These are phyloP conservation scores for Candida saitoana DNA, from an alignment of 805 yeast species.

Conservation along the genomic window DNA sequence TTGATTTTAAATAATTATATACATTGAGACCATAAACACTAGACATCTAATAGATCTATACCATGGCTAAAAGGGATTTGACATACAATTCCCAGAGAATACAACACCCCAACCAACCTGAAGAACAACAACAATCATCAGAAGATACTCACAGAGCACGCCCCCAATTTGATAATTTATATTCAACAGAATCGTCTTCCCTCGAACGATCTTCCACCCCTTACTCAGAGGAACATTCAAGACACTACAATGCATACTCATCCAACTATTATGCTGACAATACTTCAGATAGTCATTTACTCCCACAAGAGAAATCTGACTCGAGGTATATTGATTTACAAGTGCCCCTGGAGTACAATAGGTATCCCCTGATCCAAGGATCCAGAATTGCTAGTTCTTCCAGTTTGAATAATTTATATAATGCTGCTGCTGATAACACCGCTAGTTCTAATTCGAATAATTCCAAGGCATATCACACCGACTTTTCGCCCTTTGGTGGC, in stretches of 20 bases:
- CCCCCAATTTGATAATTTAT: background rate
- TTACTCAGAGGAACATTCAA: background rate
- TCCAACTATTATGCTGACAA: background rate
- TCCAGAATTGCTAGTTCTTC: constrained; percentile 54
- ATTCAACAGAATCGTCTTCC: constrained; percentile 1
- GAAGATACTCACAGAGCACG: background rate
- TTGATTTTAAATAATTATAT: too few species aligned
- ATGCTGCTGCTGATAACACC: background rate
- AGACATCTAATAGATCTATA: too few species aligned
- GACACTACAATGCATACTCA: background rate
- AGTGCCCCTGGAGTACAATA: constrained; percentile 56
- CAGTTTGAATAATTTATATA: constrained; percentile 12
- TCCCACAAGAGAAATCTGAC: background rate
- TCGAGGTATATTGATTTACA: constrained; percentile 16
- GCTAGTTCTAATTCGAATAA: background rate
- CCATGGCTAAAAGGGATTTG: constrained; percentile 3
- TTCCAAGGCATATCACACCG: constrained; percentile 18
- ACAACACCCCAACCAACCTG: background rate
- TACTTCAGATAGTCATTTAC: background rate
- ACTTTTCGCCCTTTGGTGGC: constrained; percentile 93
- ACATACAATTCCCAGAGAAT: background rate
- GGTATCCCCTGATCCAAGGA: constrained; percentile 61
- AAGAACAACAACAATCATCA: background rate
- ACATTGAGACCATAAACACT: too few species aligned
- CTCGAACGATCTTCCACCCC: constrained; percentile 2